phyloP scores from a whole-genome alignment of 208 protist genomes.

The Trichomonas gallinae region DNA sequence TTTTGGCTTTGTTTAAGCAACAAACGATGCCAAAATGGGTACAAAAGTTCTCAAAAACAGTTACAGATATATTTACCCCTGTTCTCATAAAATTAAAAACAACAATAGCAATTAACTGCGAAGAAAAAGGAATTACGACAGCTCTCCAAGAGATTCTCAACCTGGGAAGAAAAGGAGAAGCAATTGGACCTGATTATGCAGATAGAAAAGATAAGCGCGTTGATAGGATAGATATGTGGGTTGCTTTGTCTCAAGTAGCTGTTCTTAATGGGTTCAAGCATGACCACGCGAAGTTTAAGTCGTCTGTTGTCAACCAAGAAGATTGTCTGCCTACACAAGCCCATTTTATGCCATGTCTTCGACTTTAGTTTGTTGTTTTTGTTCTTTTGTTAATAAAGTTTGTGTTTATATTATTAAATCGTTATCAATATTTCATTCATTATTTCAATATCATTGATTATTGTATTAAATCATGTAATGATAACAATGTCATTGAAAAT shows the following conservation, averaged over 20 bases:
- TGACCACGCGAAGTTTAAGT: not conserved
- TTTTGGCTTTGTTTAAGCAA: not conserved
- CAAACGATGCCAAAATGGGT: not conserved
- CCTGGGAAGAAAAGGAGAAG: not conserved
- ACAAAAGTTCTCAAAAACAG: not conserved
- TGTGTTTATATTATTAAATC: no score
- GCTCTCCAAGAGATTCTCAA: not conserved
- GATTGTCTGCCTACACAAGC: not conserved
- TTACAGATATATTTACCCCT: not conserved
- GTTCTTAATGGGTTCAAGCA: not conserved
- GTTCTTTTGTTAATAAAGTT: no score
- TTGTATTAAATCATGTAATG: no score
- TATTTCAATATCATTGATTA: no score
- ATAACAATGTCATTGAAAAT: no score
- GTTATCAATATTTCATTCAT: no score
- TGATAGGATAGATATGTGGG: not conserved
- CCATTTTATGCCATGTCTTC: not conserved
- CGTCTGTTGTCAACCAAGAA: not conserved
- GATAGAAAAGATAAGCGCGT: not conserved
- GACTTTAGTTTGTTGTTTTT: not conserved
- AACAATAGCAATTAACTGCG: not conserved
- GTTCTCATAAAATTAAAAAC: not conserved
- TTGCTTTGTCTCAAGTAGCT: not conserved
- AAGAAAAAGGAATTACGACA: not conserved
- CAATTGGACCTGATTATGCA: not conserved